Base-by-base conservation (phyloP, 2,329 filamentous ascomycete genomes). In the Ophiosphaerella korrae region DNA sequence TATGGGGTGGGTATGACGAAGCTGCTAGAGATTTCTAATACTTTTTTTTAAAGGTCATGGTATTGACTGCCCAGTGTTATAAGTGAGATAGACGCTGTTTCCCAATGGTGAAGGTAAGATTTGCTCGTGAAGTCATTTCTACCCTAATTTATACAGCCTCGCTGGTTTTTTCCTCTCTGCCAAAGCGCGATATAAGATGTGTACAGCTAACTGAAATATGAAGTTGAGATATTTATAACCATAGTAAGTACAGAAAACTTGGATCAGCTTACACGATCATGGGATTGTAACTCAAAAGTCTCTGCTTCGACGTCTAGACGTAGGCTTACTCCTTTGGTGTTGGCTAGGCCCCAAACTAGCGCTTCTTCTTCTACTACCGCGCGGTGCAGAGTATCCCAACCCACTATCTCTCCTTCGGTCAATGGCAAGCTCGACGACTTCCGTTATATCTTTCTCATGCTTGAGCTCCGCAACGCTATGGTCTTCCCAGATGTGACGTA, bases 401-500 rank as follows among this genome's bases (percentile, higher is more conserved):
- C 56, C 67, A 35, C 70, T 72, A 36, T 71, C 70, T 36, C 64
- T 60, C 33, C 63, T 59, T 16, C 55, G 48, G 23, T 53, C 51
- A 4, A 36, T 40, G 2, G 47, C 50, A 42, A 67, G 55, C 36
- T 70, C 67, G 16, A 67, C 59, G 0, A 72, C 50, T 45, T 73
- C 71, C 5, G 57, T 50, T 5, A 72, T 62, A 45, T 73, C 71
- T 32, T 64, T 62, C 41, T 73, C 71, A 2, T 50, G 48, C 45
- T 72, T 65, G 16, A 73, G 50, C 45, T 73, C 68, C 5, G 54
- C 46, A 2, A 62, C 57, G 11, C 53, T 51, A 42, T 73, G 71
- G 29, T 73, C 71, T 40, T 65, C 62, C 53, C 66, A 73, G 21
- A 73, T 61, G 43, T 73, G 71, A 36, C 64, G 59, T 7, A 73